Percentiles rank a stretch among this genome's conserved stretches.
phyloP scores from a whole-genome alignment of 2,329 filamentous ascomycete genomes.

The Dactylellina parvicollis region DNA sequence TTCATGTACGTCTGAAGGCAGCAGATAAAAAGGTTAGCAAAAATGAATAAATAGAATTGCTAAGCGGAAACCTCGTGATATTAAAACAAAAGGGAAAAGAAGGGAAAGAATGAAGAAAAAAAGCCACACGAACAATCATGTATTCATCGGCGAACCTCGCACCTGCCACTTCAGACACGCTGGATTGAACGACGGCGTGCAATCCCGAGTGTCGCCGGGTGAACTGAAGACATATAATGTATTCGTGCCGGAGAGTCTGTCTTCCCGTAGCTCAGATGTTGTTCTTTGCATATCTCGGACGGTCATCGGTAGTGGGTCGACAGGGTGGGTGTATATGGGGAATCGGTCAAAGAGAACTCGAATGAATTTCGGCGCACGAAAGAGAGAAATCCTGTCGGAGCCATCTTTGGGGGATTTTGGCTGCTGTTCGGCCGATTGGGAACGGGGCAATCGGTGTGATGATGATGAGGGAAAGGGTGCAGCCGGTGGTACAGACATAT shows the following conservation, averaged over 20 bases:
- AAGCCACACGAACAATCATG: conserved; percentile 27
- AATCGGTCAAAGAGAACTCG: conserved; percentile 85
- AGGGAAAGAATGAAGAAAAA: conserved; percentile 14
- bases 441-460: neutral
- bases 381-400: conserved; percentile 57
- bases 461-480: neutral
- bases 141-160: conserved; percentile 58
- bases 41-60: neutral
- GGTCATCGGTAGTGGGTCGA: conserved; percentile 74
- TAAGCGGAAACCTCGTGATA: neutral
- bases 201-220: conserved; percentile 69
- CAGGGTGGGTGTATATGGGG: conserved; percentile 78
- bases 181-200: conserved; percentile 85
- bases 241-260: conserved; percentile 64
- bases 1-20: conserved; percentile 77
- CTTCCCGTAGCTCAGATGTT: neutral
- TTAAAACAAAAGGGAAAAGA: conserved; percentile 9
- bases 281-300: neutral
- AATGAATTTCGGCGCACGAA: conserved; percentile 76
- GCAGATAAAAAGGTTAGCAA: conserved; percentile 9
- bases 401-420: neutral
- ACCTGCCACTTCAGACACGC: conserved; percentile 97
- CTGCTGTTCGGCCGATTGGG: neutral
- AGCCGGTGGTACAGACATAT: neutral
- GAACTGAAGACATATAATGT: conserved; percentile 81